Evolutionary conservation across 2,329 filamentous ascomycete genomes (phyloP).

Genomic region (Elsinoe perseae): DNA sequence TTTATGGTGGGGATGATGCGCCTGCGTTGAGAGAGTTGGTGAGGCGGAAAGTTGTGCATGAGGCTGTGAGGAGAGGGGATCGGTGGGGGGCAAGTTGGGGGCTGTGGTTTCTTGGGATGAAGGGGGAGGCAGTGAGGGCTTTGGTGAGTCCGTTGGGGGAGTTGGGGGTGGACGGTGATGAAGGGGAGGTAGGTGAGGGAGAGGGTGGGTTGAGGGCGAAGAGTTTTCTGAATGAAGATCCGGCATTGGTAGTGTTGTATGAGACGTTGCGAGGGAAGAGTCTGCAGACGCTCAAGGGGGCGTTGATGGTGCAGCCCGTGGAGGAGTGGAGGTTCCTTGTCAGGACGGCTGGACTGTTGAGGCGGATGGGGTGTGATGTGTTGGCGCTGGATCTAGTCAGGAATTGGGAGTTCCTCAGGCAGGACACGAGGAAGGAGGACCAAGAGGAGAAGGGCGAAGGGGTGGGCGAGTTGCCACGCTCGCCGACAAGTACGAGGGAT

Average conservation of each 20-base stretch:
- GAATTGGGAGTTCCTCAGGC: slow-evolving; percentile 64
- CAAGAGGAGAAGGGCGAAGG: slow-evolving; percentile 25
- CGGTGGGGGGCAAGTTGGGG: slow-evolving; percentile 94
- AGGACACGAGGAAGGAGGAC: slow-evolving; percentile 16
- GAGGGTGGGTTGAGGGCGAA: slow-evolving; percentile 58
- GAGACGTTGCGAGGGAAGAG: slow-evolving; percentile 74
- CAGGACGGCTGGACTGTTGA: slow-evolving; percentile 56
- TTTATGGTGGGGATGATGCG: slow-evolving; percentile 79
- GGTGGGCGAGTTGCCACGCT: slow-evolving; percentile 18
- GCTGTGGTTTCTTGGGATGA: slow-evolving; percentile 79
- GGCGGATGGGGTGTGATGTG: slow-evolving; percentile 61
- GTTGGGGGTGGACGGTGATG: slow-evolving; percentile 42
- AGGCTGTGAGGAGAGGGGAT: slow-evolving; percentile 74
- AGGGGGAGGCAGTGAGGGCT: slow-evolving; percentile 75
- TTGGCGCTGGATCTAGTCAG: slow-evolving; percentile 77
- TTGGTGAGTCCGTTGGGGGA: slow-evolving; percentile 64
- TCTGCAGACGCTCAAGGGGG: slow-evolving; percentile 75
- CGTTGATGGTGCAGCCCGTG: slow-evolving; percentile 67
- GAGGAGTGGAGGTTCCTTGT: slow-evolving; percentile 85
- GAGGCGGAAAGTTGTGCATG: slow-evolving; percentile 67
- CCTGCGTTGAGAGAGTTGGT: slow-evolving; percentile 66
- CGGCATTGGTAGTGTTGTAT: slow-evolving; percentile 80
- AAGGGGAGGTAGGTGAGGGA: not conserved
- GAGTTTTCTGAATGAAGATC: slow-evolving; percentile 82
- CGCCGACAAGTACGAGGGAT: slow-evolving; percentile 34